These are phyloP conservation scores for Kandelia obovata DNA, from an alignment of 345 rosid species.

Conservation along the genomic window DNA sequence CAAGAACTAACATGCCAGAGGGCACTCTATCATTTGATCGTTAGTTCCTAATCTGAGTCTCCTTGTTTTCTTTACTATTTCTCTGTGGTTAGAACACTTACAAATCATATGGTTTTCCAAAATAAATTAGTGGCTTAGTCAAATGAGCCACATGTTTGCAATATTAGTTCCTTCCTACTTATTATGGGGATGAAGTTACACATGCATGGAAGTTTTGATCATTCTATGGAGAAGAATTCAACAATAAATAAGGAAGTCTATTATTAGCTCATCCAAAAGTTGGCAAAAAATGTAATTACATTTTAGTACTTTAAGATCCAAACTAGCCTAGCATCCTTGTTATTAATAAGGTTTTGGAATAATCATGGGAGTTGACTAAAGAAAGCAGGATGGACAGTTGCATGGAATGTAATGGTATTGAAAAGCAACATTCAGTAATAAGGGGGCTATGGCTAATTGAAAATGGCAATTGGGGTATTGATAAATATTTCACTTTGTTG, in stretches of 20 bases:
- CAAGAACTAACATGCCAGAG: background rate
- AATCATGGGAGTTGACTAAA: background rate
- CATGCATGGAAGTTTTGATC: background rate
- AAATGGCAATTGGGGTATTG: too few species aligned
- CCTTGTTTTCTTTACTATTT: too few species aligned
- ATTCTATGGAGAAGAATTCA: background rate
- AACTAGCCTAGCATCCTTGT: too few species aligned
- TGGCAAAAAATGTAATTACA: too few species aligned
- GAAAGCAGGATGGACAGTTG: background rate
- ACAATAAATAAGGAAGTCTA: too few species aligned
- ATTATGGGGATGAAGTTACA: background rate
- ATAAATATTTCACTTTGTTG: too few species aligned
- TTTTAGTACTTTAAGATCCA: too few species aligned
- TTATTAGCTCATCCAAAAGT: too few species aligned
- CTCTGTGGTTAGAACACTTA: background rate
- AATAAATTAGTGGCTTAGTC: background rate
- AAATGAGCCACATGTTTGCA: background rate
- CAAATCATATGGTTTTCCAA: background rate
- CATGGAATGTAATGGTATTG: background rate
- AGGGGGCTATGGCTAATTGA: too few species aligned
- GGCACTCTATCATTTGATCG: background rate
- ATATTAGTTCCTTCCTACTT: background rate
- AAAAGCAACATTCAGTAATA: too few species aligned
- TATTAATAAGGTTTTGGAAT: too few species aligned
- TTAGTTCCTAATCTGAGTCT: background rate